Evolutionary conservation across 2,329 filamentous ascomycete species (phyloP), one percentile per base, ranked within the genome.

Genomic region (Claviceps lovelessii): DNA sequence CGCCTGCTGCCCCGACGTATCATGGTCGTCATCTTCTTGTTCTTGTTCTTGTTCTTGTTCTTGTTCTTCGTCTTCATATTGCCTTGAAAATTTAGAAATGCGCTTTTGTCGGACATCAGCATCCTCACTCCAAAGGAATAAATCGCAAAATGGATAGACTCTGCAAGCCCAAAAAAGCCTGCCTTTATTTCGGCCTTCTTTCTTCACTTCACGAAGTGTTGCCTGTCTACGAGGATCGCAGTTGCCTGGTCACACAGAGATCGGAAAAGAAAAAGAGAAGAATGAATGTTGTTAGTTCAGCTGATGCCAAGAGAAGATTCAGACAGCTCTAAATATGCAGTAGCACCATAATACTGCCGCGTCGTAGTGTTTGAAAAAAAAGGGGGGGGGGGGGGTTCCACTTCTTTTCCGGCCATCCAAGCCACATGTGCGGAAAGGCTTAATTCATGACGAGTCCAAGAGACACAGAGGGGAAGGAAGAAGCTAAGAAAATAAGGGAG

Each of bases 41-140:
- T 39, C 28, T 41, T 41, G 13, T 41, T 41, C 13, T 17, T 41
- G 6, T 11, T 13, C 35, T 23, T 23, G 2, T 23, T 23, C 23
- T 23, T 23, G 23, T 23, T 23, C 23, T 23, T 23, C 23, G 23
- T 39, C 11, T 39, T 39, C 15, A 6, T 51, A 29, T 58, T 58
- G 56, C 33, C 50, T 51, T 3, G 29, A 49, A 11, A 44, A 59
- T 9, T 57, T 51, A 5, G 55, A 47, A 39, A 61, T 55, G 4
- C 61, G 62, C 0, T 55, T 62, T 58, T 72, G 65, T 5, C 66
- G 64, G 23, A 57, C 53, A 39, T 60, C 57, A 10, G 73, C 72
- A 1, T 66, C 64, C 8, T 75, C 68, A n/a, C 67, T 65, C 69
- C 70, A 77, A 28, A 76, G 59, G 56, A 75, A 77, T 60, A 77